These are phyloP conservation scores for Diaporthe australafricana DNA, from an alignment of 2,329 filamentous ascomycete genomes.

Conservation along the genomic window DNA sequence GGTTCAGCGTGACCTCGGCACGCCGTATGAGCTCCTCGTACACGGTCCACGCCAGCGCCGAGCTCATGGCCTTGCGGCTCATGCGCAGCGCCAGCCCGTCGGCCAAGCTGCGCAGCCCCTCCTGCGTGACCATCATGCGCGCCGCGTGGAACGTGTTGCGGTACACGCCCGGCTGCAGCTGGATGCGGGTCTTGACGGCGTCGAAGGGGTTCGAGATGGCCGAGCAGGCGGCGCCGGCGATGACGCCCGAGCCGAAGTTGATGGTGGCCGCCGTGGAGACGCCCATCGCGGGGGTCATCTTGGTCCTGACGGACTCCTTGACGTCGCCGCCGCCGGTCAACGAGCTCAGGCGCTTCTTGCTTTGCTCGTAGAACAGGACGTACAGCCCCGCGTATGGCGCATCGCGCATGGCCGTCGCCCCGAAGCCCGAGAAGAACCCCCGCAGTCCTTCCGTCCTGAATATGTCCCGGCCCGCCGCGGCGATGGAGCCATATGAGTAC, in stretches of 20 bases:
- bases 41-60: slow-evolving; percentile 95
- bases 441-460: slow-evolving; percentile 76
- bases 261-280: slow-evolving; percentile 70
- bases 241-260: slow-evolving; percentile 85
- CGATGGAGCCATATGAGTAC: slow-evolving; percentile 84
- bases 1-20: slow-evolving; percentile 58
- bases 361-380: slow-evolving; percentile 91
- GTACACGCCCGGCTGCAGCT: slow-evolving; percentile 87
- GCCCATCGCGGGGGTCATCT: slow-evolving; percentile 44
- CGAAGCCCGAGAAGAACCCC: slow-evolving; percentile 94
- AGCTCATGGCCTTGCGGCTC: slow-evolving; percentile 90
- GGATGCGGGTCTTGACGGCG: slow-evolving; percentile 93
- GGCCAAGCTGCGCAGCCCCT: slow-evolving; percentile 84
- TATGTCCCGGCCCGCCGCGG: slow-evolving; percentile 80
- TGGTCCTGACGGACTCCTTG: slow-evolving; percentile 18
- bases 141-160: slow-evolving; percentile 84
- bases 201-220: slow-evolving; percentile 96
- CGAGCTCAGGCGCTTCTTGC: slow-evolving; percentile 72
- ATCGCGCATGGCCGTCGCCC: slow-evolving; percentile 91
- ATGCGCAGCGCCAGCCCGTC: slow-evolving; percentile 89
- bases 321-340: slow-evolving; percentile 33
- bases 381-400: slow-evolving; percentile 98
- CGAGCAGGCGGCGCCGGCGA: slow-evolving; percentile 86
- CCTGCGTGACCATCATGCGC: slow-evolving; percentile 82
- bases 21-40: slow-evolving; percentile 93